Conservation (phyloP, 192 early-diverging fungal genomes). For the Coemansia sp. region DNA sequence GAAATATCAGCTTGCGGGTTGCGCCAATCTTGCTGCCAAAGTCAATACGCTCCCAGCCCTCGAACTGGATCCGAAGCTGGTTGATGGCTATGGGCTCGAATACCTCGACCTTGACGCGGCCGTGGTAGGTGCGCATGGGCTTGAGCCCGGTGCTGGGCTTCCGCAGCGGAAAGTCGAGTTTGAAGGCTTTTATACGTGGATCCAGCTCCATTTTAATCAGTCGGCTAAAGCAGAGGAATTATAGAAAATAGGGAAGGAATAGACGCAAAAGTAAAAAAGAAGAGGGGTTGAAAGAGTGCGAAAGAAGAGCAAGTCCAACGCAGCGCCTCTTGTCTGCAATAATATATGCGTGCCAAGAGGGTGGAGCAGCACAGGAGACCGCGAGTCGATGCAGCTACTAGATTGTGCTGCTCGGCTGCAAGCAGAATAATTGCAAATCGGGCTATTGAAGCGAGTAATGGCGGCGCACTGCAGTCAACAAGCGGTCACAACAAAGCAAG, state of each 20-base stretch:
- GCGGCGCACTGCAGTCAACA: slow-evolving; percentile 5
- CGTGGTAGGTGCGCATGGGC: slow-evolving; percentile 47
- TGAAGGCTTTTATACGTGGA: slow-evolving; percentile 39
- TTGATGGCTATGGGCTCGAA: slow-evolving; percentile 27
- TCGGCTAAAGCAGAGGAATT: not conserved
- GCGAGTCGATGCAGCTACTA: slow-evolving; percentile 1
- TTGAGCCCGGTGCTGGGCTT: slow-evolving; percentile 34
- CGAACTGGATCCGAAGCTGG: slow-evolving; percentile 44
- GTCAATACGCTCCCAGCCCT: slow-evolving; percentile 52
- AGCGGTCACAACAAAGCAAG: not conserved
- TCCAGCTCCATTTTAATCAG: slow-evolving; percentile 17
- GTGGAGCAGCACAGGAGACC: not conserved
- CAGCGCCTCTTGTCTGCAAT: not conserved
- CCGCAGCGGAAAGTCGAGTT: slow-evolving; percentile 39
- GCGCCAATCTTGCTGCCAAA: slow-evolving; percentile 42
- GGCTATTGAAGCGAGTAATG: not conserved
- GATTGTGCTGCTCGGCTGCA: slow-evolving; percentile 4
- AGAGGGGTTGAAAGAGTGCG: not conserved
- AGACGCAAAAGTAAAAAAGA: not conserved
- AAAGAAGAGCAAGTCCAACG: not conserved
- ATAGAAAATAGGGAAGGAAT: not conserved
- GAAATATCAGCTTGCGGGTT: slow-evolving; percentile 32
- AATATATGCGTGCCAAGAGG: slow-evolving; percentile 5
- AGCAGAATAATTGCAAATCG: not conserved
- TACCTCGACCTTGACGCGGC: slow-evolving; percentile 29